Conservation (phyloP, 164 flowering plant species). For the Nymphaea thermarum region DNA sequence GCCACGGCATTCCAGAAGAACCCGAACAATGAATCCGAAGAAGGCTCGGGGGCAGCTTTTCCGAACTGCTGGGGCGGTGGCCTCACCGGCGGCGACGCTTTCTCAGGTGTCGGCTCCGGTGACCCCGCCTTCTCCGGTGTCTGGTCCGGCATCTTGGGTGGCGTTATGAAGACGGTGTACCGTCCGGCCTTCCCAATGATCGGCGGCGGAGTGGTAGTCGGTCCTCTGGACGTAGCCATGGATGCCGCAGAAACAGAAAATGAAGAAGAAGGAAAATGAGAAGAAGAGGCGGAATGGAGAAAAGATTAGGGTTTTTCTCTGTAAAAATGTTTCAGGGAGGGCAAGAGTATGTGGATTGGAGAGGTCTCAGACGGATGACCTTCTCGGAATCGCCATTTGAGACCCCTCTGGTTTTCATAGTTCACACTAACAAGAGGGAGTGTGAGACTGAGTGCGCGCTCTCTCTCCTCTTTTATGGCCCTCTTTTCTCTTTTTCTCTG, state of each 20-base stretch:
- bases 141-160: slow-evolving; percentile 32
- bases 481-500: no score
- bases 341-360: neutral
- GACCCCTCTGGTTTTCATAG: neutral
- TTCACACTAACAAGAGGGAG: neutral
- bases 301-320: neutral
- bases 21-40: slow-evolving; percentile 21
- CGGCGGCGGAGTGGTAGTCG: slow-evolving; percentile 65
- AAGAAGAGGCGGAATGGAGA: neutral
- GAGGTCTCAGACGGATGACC: neutral
- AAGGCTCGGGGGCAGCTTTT: slow-evolving; percentile 10
- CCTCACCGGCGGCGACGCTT: slow-evolving; percentile 38
- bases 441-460: neutral
- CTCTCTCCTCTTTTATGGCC: neutral
- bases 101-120: slow-evolving; percentile 1
- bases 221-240: slow-evolving; percentile 14
- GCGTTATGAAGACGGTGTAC: slow-evolving; percentile 90
- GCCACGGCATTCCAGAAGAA: slow-evolving; percentile 63
- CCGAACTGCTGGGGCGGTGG: slow-evolving; percentile 51
- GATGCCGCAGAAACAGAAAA: neutral
- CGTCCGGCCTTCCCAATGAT: slow-evolving; percentile 86
- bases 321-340: neutral
- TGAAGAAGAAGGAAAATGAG: neutral
- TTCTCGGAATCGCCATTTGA: neutral
- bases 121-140: slow-evolving; percentile 2